Conservation (phyloP, 108 stramenopile species). For the Nitzschia inconspicua region DNA sequence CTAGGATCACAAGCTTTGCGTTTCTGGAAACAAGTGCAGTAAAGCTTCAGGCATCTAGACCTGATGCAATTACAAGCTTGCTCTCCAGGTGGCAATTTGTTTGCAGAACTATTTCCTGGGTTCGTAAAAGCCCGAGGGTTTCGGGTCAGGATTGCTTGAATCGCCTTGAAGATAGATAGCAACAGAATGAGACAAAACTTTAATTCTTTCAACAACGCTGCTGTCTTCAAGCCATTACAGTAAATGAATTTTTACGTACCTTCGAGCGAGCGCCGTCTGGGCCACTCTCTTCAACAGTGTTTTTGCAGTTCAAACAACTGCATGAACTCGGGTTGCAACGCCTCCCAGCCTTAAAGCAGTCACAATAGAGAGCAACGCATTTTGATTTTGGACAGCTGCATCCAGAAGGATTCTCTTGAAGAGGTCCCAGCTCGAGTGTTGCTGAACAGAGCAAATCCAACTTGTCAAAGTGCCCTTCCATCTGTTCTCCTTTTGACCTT, state of each 20-base stretch:
- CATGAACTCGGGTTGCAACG: constrained; percentile 51
- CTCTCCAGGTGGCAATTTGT: constrained; percentile 40
- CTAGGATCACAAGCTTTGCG: constrained; percentile 51
- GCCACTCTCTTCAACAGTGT: constrained; percentile 45
- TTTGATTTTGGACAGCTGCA: constrained; percentile 85
- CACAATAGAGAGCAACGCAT: constrained; percentile 92
- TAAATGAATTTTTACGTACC: constrained; percentile 7
- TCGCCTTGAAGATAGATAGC: constrained; percentile 23
- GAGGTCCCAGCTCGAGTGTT: constrained; percentile 44
- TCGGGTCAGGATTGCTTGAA: constrained; percentile 49
- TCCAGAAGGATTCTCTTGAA: constrained; percentile 47
- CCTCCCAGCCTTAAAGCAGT: constrained; percentile 84
- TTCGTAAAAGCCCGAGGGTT: constrained; percentile 55
- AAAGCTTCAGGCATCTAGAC: constrained; percentile 84
- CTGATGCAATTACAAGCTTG: constrained; percentile 83
- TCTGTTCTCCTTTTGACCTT: background rate
- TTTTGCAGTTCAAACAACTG: constrained; percentile 53
- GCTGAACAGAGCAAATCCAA: constrained; percentile 44
- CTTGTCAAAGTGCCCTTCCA: constrained; percentile 20
- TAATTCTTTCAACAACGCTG: too few species aligned
- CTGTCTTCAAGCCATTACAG: too few species aligned
- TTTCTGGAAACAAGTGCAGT: constrained; percentile 90
- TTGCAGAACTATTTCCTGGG: constrained; percentile 23
- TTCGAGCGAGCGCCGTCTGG: constrained; percentile 41
- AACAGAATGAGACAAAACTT: background rate